Base-by-base conservation (phyloP, 2,329 filamentous ascomycete species). In the Nectriaceae sp. region DNA sequence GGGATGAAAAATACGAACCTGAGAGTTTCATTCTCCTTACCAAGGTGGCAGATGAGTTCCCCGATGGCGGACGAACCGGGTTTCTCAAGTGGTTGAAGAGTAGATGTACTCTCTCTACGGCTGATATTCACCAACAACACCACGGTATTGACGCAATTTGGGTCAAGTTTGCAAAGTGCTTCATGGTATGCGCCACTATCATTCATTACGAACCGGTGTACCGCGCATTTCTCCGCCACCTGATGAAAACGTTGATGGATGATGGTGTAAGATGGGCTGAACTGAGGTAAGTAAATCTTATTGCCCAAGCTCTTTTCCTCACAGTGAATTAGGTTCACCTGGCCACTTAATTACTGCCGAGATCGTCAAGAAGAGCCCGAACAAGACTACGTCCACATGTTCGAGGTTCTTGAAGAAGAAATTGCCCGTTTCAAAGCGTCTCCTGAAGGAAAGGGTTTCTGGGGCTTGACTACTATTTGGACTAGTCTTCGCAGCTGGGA, bases 141-240 rank as follows among this genome's bases (percentile, higher is more conserved):
- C 86, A 92, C 60, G 90, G 92, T 3, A 78, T 91, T 15, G 86
- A 94, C 65, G 87, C 87, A 44, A 86, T 96, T 46, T 97, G 92
- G 91, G 73, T 77, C 20, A 92, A 94, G 64, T 96, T 97, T 70
- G 74, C 72, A 42, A 82, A 80, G 38, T 88, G 86, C 52, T 96
- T 97, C 69, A 71, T 78, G 3, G 81, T 93, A 4, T 77, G 93
- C 38, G 82, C 82, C 35, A 86, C 84, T 15, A 80, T 96, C 43
- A 78, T 96, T 41, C 89, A 88, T 70, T 96, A 97, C 70, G 93
- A 97, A 70, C 92, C 92, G 13, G 89, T 97, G 54, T 93, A 89
- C 71, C 83, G 90, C 20, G 75, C 76, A 16, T 95, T 90, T 62
- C 72, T 97, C 51, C 83, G 80, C 21, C 79, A 82, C 19, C 77